A percentile compares a stretch with the other conserved stretches of the same genome.
Evolutionary conservation across 176 grass and related monocot genomes (phyloP).

Genomic region (Bolboschoenus planiculmis): DNA sequence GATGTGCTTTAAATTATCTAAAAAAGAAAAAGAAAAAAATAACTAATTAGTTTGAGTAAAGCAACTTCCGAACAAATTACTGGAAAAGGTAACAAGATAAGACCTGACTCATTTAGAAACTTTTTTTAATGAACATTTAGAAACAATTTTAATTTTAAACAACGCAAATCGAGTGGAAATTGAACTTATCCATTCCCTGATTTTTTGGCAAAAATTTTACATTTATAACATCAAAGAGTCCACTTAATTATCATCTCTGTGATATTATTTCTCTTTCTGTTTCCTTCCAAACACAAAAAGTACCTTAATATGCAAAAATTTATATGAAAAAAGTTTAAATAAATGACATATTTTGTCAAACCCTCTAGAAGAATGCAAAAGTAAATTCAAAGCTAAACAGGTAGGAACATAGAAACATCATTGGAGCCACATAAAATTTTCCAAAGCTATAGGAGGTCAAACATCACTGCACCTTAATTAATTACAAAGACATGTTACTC

Average conservation of each 20-base stretch:
- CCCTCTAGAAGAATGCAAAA: neutral
- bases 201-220: neutral
- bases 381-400: neutral
- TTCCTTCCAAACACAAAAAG: neutral
- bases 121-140: slow-evolving; percentile 3
- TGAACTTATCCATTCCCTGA: neutral
- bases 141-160: neutral
- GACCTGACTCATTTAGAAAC: neutral
- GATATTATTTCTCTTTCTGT: neutral
- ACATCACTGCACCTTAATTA: neutral
- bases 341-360: neutral
- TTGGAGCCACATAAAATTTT: neutral
- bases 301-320: neutral
- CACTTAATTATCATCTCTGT: neutral
- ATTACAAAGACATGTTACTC: neutral
- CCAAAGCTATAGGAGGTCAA: neutral
- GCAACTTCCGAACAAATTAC: neutral
- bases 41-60: neutral
- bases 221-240: neutral
- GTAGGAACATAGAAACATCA: neutral
- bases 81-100: neutral
- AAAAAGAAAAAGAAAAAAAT: neutral
- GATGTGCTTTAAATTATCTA: neutral
- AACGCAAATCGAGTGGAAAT: neutral
- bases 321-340: neutral